Evolutionary conservation across 345 rosid genomes (phyloP).

Genomic region (Salix caprea): DNA sequence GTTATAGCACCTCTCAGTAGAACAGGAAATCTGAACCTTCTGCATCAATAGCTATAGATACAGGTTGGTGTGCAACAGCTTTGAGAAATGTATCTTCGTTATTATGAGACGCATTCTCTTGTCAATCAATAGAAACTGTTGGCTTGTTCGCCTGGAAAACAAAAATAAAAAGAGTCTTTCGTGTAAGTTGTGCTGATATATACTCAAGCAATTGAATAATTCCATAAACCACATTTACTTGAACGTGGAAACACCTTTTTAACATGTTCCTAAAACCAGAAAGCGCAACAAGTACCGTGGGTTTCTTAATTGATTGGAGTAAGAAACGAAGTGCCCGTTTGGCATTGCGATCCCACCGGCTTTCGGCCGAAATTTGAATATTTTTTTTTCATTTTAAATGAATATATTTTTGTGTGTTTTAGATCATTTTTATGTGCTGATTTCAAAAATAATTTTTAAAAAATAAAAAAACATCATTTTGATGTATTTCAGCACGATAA

Average conservation of each 20-base stretch:
- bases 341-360: too few relatives aligned
- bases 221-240: neutral
- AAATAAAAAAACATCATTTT: too few relatives aligned
- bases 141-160: conserved; percentile 25
- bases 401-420: too few relatives aligned
- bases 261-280: neutral
- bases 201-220: neutral
- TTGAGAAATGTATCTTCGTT: conserved; percentile 40
- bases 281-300: too few relatives aligned
- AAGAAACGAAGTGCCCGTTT: too few relatives aligned
- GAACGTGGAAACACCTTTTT: conserved; percentile 16
- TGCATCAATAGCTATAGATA: conserved; percentile 65
- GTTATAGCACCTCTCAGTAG: conserved; percentile 51
- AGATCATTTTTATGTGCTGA: too few relatives aligned
- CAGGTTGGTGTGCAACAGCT: conserved; percentile 52
- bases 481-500: too few relatives aligned
- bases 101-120: conserved; percentile 36
- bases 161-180: neutral
- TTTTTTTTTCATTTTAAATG: too few relatives aligned
- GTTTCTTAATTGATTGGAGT: too few relatives aligned
- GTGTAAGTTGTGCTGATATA: neutral
- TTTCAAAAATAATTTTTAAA: too few relatives aligned
- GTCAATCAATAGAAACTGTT: conserved; percentile 34
- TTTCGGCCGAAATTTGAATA: too few relatives aligned
- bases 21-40: conserved; percentile 68